Percentiles rank a stretch among this genome's conserved stretches.
These are phyloP conservation scores for Odontarrhena argentea DNA, from an alignment of 345 rosid genomes.

Conservation along the genomic window DNA sequence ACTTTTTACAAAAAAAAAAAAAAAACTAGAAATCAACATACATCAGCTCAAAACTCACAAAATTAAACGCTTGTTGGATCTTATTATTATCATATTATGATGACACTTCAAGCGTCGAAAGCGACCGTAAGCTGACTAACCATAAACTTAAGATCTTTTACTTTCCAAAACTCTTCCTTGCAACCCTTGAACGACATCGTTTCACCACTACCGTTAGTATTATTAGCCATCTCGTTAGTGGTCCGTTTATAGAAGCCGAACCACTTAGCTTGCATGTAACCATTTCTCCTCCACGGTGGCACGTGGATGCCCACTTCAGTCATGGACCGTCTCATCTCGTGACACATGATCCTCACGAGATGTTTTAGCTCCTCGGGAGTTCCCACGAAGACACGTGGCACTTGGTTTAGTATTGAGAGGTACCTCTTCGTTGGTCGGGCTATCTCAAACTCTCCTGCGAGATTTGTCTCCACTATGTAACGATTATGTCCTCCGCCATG, in stretches of 20 bases:
- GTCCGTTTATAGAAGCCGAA: constrained; percentile 63
- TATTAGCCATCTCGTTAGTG: constrained; percentile 24
- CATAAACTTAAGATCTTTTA: constrained; percentile 18
- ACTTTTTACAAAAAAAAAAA: not conserved
- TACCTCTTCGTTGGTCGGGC: constrained; percentile 66
- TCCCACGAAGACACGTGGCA: constrained; percentile 62
- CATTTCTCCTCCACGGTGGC: constrained; percentile 85
- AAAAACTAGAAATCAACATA: not conserved
- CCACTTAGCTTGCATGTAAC: constrained; percentile 87
- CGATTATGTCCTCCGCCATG: constrained; percentile 41
- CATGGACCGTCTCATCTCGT: constrained; percentile 59
- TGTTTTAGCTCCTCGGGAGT: constrained; percentile 54
- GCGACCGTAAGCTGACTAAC: constrained; percentile 36
- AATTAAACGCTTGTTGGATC: not conserved
- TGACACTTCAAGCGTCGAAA: constrained; percentile 32
- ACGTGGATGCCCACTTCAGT: constrained; percentile 48
- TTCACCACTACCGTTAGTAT: not conserved
- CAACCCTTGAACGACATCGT: constrained; percentile 30
- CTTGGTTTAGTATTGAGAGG: constrained; percentile 42
- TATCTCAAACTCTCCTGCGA: constrained; percentile 60
- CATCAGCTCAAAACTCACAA: not conserved
- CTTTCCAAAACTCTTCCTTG: constrained; percentile 30
- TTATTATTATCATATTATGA: not conserved
- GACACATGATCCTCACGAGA: constrained; percentile 65
- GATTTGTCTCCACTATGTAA: constrained; percentile 58